Conservation (phyloP, 148 eudicot species). For the Nepenthes mirabilis region DNA sequence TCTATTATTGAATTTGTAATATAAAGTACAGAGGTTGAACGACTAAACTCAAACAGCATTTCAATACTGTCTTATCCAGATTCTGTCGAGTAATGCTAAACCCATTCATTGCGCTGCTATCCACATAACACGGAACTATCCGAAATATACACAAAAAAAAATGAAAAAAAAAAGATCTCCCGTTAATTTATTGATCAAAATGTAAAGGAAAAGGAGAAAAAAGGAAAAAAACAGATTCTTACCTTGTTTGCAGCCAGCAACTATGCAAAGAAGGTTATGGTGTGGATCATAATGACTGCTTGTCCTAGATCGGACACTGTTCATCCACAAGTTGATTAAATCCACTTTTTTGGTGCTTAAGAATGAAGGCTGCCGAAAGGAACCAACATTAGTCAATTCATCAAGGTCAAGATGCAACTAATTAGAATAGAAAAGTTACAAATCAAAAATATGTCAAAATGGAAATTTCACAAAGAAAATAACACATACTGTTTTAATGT, state of each 20-base stretch:
- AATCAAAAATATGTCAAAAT: neutral
- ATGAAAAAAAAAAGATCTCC: too few relatives aligned
- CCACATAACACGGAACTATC: too few relatives aligned
- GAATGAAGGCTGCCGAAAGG: constrained; percentile 49
- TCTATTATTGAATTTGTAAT: too few relatives aligned
- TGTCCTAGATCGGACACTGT: constrained; percentile 58
- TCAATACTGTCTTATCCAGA: too few relatives aligned
- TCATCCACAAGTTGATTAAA: constrained; percentile 95
- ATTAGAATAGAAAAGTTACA: neutral
- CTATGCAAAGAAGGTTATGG: constrained; percentile 71
- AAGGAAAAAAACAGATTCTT: neutral
- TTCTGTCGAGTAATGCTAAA: too few relatives aligned
- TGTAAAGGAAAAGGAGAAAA: neutral
- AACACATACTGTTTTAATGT: constrained; percentile 46
- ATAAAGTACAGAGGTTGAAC: too few relatives aligned
- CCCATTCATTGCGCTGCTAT: too few relatives aligned
- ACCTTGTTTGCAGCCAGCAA: constrained; percentile 85
- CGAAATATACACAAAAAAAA: too few relatives aligned
- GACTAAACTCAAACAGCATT: too few relatives aligned
- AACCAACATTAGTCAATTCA: constrained; percentile 6
- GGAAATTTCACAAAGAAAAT: constrained; percentile 1
- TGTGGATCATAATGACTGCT: constrained; percentile 98
- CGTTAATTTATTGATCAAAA: neutral
- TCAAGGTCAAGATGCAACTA: neutral
- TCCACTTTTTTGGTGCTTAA: constrained; percentile 38